Percentiles rank a stretch among this genome's conserved stretches.
Conservation (phyloP, 805 yeast genomes). For the Spencermartinsiella europaea region DNA sequence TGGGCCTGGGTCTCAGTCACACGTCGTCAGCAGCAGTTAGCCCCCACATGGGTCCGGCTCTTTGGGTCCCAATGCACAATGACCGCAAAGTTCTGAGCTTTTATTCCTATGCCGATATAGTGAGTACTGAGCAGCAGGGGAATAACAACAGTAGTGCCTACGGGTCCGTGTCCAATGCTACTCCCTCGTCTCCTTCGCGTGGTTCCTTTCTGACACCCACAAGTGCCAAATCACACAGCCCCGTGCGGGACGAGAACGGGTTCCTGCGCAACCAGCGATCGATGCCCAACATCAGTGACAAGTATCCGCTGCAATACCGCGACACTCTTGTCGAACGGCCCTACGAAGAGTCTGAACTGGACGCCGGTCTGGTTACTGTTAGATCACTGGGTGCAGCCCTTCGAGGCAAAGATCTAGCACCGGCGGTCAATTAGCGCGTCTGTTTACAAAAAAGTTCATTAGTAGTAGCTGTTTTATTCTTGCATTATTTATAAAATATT, state of each 20-base stretch:
- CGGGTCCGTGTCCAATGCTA: neutral
- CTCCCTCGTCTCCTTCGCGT: neutral
- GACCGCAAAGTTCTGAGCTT: slow-evolving; percentile 37
- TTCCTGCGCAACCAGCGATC: neutral
- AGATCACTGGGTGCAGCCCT: slow-evolving; percentile 23
- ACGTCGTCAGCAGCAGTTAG: slow-evolving; percentile 4
- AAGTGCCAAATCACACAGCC: slow-evolving; percentile 2
- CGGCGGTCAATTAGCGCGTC: neutral
- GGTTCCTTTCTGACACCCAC: slow-evolving; percentile 14
- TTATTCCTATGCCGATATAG: slow-evolving; percentile 76
- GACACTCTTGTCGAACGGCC: neutral
- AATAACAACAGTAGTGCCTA: neutral
- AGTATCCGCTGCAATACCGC: slow-evolving; percentile 1
- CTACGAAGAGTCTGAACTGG: neutral
- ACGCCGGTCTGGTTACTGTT: slow-evolving; percentile 11
- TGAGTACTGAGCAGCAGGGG: slow-evolving; percentile 56
- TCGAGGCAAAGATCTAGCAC: slow-evolving; percentile 9
- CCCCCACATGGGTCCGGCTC: slow-evolving; percentile 3
- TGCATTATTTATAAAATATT: neutral
- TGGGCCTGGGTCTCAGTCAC: neutral
- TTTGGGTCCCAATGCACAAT: neutral
- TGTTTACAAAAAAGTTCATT: neutral
- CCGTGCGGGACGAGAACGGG: slow-evolving; percentile 1
- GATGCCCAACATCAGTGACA: neutral
- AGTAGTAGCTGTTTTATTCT: neutral